Percentiles rank a stretch among this genome's conserved stretches.
Evolutionary conservation across 495 filamentous ascomycete species (phyloP).

Genomic region (Aspergillus kassunensis): DNA sequence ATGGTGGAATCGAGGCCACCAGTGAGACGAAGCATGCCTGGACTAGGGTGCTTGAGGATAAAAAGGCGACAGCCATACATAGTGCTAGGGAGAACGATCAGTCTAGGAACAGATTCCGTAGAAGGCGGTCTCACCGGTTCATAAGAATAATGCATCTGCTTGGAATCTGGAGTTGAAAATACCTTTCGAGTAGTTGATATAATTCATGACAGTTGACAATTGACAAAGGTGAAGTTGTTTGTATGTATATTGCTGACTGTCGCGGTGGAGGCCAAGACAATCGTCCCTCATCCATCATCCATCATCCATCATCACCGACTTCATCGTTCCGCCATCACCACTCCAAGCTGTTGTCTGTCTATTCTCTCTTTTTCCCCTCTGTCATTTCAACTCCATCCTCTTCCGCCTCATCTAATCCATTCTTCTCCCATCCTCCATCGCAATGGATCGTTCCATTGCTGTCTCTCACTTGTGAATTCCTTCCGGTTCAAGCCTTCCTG

Average conservation of each 20-base stretch:
- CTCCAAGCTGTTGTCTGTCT: slow-evolving; percentile 10
- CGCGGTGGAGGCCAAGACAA: slow-evolving; percentile 1
- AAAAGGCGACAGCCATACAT: slow-evolving; percentile 3
- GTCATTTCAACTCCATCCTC: background rate
- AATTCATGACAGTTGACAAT: background rate
- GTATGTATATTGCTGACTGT: slow-evolving; percentile 13
- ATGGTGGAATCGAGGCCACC: background rate
- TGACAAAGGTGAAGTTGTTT: background rate
- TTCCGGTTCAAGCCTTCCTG: slow-evolving; percentile 13
- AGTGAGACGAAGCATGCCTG: background rate
- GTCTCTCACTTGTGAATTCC: slow-evolving; percentile 18
- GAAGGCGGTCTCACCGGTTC: too few species aligned
- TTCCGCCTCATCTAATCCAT: background rate
- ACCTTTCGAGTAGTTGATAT: too few species aligned
- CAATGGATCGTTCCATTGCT: slow-evolving; percentile 18
- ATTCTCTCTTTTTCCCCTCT: slow-evolving; percentile 5
- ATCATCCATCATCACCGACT: slow-evolving; percentile 10
- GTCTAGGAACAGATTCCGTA: too few species aligned
- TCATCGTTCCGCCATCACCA: slow-evolving; percentile 11
- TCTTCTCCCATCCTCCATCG: background rate
- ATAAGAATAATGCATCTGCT: too few species aligned
- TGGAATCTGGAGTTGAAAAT: too few species aligned
- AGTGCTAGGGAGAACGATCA: too few species aligned
- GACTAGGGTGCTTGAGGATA: background rate
- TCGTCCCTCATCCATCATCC: slow-evolving; percentile 10